Percentiles rank a stretch among this genome's conserved stretches.
These are phyloP conservation scores for Lasiosphaeria hispida DNA, from an alignment of 495 filamentous ascomycete species.

Conservation along the genomic window DNA sequence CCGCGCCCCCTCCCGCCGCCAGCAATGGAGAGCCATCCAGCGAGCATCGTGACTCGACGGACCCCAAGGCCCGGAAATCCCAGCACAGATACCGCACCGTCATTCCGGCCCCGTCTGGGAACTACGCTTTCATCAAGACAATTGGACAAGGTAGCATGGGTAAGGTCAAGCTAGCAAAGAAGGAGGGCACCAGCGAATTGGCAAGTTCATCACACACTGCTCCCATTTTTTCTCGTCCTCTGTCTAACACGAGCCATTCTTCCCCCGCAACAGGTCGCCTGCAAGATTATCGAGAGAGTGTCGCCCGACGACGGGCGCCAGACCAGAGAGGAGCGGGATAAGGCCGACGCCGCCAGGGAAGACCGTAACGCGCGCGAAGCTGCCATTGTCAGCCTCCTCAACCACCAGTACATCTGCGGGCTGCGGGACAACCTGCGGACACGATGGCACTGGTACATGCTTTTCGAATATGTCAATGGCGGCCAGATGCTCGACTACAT, in stretches of 20 bases:
- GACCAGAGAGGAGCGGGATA: constrained; percentile 74
- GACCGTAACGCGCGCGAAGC: constrained; percentile 94
- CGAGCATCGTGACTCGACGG: constrained; percentile 42
- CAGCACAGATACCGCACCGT: constrained; percentile 71
- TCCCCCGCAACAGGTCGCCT: constrained; percentile 68
- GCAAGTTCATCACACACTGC: constrained; percentile 52
- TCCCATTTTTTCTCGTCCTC: not conserved
- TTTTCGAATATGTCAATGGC: constrained; percentile 99
- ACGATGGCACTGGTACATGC: constrained; percentile 99
- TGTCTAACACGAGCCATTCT: constrained; percentile 14
- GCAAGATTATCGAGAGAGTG: constrained; percentile 93
- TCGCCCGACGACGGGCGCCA: constrained; percentile 75
- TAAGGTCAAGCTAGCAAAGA: constrained; percentile 85
- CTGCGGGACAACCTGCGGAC: constrained; percentile 95
- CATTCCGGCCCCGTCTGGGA: constrained; percentile 76
- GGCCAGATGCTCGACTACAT: constrained; percentile 99
- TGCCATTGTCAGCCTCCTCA: constrained; percentile 91
- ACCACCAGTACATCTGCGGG: constrained; percentile 95
- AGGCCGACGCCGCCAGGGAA: constrained; percentile 94
- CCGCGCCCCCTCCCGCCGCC: constrained; percentile 45
- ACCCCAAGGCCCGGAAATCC: constrained; percentile 38
- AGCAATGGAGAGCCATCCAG: constrained; percentile 48
- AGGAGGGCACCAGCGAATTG: constrained; percentile 77
- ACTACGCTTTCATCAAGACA: constrained; percentile 94
- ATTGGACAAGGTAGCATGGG: constrained; percentile 98